These are phyloP conservation scores for Fusarium solani-melongenae DNA, from an alignment of 2,329 filamentous ascomycete species.

Conservation along the genomic window DNA sequence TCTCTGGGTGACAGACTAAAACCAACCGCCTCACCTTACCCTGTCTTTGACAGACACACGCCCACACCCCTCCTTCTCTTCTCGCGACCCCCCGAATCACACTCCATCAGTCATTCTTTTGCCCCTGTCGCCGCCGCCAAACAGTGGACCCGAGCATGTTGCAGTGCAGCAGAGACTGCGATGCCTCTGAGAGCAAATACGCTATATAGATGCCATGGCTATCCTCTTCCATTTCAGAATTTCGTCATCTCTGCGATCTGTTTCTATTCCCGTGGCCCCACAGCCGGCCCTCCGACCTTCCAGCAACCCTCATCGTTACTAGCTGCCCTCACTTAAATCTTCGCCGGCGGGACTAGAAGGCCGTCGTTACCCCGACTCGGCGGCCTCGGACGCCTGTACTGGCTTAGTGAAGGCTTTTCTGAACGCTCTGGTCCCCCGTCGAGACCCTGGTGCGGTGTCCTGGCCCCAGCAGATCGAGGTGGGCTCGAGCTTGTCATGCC, in stretches of 20 bases:
- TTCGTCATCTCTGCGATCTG: constrained; percentile 41
- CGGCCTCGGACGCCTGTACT: constrained; percentile 38
- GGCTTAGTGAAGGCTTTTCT: constrained; percentile 35
- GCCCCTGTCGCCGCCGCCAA: constrained; percentile 32
- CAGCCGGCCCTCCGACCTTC: constrained; percentile 23
- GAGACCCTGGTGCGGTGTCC: constrained; percentile 56
- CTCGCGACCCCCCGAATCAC: constrained; percentile 28
- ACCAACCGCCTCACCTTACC: constrained; percentile 41
- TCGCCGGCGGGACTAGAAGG: constrained; percentile 38
- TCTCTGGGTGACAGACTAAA: constrained; percentile 36
- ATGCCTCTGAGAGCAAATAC: constrained; percentile 30
- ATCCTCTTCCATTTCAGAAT: constrained; percentile 34
- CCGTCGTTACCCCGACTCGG: constrained; percentile 40
- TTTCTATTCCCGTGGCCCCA: constrained; percentile 37
- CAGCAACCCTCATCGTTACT: constrained; percentile 15
- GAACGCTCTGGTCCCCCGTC: constrained; percentile 42
- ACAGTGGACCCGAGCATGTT: constrained; percentile 38
- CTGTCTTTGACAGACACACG: constrained; percentile 33
- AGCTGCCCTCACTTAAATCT: constrained; percentile 37
- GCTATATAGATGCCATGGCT: constrained; percentile 42
- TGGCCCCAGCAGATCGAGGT: constrained; percentile 51
- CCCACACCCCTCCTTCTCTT: constrained; percentile 30
- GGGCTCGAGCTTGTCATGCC: constrained; percentile 55
- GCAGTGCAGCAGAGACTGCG: constrained; percentile 23
- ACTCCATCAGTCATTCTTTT: constrained; percentile 35